phyloP scores from a whole-genome alignment of 805 yeast species.

The Barnettozyma sp. region DNA sequence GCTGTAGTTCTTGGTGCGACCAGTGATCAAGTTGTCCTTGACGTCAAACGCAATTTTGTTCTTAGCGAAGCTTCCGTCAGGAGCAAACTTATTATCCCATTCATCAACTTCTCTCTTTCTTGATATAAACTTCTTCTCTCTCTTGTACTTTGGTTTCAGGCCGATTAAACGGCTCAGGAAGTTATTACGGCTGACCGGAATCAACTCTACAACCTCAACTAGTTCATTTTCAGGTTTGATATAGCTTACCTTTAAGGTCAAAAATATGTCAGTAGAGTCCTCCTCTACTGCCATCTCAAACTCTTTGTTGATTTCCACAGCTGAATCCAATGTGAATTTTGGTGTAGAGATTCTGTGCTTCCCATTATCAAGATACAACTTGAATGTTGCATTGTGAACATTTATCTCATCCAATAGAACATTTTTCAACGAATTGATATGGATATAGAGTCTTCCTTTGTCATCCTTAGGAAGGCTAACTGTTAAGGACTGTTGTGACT shows the following conservation, averaged over 20 bases:
- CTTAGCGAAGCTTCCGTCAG: constrained; percentile 86
- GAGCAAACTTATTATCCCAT: constrained; percentile 62
- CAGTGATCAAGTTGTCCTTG: constrained; percentile 48
- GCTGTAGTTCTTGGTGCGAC: constrained; percentile 43
- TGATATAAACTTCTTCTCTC: constrained; percentile 41
- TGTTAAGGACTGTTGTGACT: constrained; percentile 7
- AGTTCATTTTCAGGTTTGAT: constrained; percentile 38
- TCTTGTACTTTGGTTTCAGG: constrained; percentile 29
- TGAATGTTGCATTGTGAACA: constrained; percentile 38
- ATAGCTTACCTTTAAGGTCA: constrained; percentile 68
- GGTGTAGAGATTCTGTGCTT: constrained; percentile 70
- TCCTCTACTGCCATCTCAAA: constrained; percentile 63
- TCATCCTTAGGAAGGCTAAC: constrained; percentile 33
- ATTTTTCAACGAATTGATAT: constrained; percentile 41
- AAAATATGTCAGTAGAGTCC: constrained; percentile 51
- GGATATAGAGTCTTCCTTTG: constrained; percentile 36
- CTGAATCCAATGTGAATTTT: constrained; percentile 28
- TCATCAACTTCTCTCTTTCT: constrained; percentile 44
- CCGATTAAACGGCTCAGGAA: constrained; percentile 43
- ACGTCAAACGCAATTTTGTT: constrained; percentile 58
- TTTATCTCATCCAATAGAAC: constrained; percentile 40
- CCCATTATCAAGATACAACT: constrained; percentile 61
- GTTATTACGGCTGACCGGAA: constrained; percentile 36
- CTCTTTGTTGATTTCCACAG: constrained; percentile 53
- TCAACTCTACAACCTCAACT: constrained; percentile 55